Conservation (phyloP, 2,329 filamentous ascomycete species). For the Boeremia exigua region DNA sequence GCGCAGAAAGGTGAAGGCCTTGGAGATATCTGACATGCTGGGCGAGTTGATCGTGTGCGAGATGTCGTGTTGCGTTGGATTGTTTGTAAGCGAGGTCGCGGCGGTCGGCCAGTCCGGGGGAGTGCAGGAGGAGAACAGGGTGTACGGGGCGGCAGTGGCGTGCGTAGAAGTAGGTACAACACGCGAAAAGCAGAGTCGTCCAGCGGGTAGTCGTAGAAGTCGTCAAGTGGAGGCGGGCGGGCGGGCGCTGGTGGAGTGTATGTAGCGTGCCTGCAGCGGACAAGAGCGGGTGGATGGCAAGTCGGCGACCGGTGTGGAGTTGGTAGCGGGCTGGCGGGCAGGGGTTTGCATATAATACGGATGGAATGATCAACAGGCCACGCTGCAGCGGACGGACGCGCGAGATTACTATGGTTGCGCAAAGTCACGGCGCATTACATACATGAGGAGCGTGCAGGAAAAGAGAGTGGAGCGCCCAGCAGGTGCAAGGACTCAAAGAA, state of each 20-base stretch:
- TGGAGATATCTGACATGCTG: slow-evolving; percentile 48
- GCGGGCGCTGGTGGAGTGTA: slow-evolving; percentile 13
- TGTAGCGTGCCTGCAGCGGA: slow-evolving; percentile 18
- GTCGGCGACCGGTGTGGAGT: slow-evolving; percentile 33
- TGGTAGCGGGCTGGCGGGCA: slow-evolving; percentile 30
- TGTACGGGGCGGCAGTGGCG: slow-evolving; percentile 7
- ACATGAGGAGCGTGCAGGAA: slow-evolving; percentile 28
- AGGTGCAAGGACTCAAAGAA: slow-evolving; percentile 22
- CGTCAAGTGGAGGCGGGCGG: slow-evolving; percentile 5
- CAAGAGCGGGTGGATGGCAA: slow-evolving; percentile 13
- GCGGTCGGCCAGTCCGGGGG: slow-evolving; percentile 1
- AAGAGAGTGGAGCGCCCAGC: slow-evolving; percentile 25
- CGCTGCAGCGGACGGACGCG: slow-evolving; percentile 29
- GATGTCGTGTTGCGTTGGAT: neutral
- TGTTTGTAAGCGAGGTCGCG: slow-evolving; percentile 2
- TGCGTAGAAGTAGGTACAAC: neutral
- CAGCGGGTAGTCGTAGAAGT: slow-evolving; percentile 25
- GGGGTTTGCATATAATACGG: slow-evolving; percentile 29
- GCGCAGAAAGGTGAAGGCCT: slow-evolving; percentile 46
- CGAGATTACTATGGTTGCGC: slow-evolving; percentile 32
- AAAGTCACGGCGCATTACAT: slow-evolving; percentile 38
- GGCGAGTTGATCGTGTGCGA: slow-evolving; percentile 5
- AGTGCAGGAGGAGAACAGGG: neutral
- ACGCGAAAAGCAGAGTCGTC: slow-evolving; percentile 13
- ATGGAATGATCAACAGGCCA: slow-evolving; percentile 38